Percentiles rank a stretch among this genome's conserved stretches.
These are phyloP conservation scores for Copromyces sp. DNA, from an alignment of 495 filamentous ascomycete genomes.

Conservation along the genomic window DNA sequence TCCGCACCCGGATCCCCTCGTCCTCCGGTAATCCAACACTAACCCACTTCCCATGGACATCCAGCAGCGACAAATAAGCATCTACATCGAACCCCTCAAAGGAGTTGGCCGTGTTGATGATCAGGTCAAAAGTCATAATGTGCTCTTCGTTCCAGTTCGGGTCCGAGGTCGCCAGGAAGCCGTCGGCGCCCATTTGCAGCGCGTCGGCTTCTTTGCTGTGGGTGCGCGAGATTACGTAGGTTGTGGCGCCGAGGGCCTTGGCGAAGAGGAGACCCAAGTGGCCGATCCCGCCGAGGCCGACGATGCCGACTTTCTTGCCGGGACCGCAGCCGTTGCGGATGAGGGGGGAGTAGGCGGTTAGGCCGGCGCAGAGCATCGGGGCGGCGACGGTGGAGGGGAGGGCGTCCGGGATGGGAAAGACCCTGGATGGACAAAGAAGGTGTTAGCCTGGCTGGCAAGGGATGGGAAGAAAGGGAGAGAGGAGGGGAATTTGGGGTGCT, in stretches of 20 bases:
- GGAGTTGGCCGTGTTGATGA: conserved; percentile 47
- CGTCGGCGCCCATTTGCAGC: conserved; percentile 57
- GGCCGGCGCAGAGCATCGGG: conserved; percentile 82
- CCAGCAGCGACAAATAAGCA: conserved; percentile 67
- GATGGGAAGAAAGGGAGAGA: not conserved
- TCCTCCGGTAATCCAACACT: conserved; percentile 78
- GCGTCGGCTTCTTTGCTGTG: conserved; percentile 63
- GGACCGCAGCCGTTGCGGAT: conserved; percentile 62
- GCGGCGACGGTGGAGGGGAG: conserved; percentile 58
- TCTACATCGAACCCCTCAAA: conserved; percentile 47
- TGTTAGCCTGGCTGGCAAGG: not conserved
- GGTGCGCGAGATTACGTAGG: conserved; percentile 58
- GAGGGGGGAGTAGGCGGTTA: conserved; percentile 72
- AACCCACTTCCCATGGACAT: conserved; percentile 75
- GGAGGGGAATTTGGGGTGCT: too few relatives aligned
- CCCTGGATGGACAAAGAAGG: conserved; percentile 18
- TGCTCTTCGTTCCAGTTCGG: conserved; percentile 53
- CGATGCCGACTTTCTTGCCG: conserved; percentile 73
- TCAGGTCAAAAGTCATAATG: conserved; percentile 48
- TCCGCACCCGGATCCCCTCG: conserved; percentile 61
- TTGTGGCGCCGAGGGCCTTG: conserved; percentile 60
- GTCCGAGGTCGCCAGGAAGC: conserved; percentile 57
- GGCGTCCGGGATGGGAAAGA: conserved; percentile 70
- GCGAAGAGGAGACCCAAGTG: conserved; percentile 65
- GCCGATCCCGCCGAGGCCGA: conserved; percentile 61